Conservation (phyloP, 805 yeast genomes). For the Candida insectalens region DNA sequence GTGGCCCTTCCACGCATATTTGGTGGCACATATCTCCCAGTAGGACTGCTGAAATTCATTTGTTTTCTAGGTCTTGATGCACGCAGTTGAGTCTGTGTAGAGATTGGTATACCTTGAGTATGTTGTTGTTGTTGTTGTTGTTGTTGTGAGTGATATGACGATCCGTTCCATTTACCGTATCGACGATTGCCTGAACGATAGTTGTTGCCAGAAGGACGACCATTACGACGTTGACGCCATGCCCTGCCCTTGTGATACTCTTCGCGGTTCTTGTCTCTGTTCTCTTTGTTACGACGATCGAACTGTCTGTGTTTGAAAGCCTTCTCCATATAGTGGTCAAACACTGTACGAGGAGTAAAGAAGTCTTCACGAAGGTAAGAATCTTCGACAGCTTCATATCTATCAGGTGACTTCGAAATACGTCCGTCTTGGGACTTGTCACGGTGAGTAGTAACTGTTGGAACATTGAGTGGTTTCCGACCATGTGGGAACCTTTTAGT, state of each 20-base stretch:
- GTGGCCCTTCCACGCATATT: slow-evolving; percentile 32
- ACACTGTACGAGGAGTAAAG: slow-evolving; percentile 70
- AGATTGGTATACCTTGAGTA: not conserved
- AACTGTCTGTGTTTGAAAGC: slow-evolving; percentile 27
- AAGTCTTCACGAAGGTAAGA: slow-evolving; percentile 56
- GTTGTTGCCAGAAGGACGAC: not conserved
- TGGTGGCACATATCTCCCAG: slow-evolving; percentile 66
- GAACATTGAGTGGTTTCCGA: slow-evolving; percentile 22
- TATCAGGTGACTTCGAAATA: slow-evolving; percentile 11
- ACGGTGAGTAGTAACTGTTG: slow-evolving; percentile 12
- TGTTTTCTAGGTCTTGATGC: not conserved
- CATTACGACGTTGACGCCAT: slow-evolving; percentile 2
- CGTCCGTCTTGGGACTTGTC: slow-evolving; percentile 15
- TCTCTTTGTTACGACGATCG: slow-evolving; percentile 11
- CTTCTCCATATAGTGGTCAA: slow-evolving; percentile 62
- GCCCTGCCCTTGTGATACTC: slow-evolving; percentile 6
- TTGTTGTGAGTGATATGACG: not conserved
- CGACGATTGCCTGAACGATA: slow-evolving; percentile 11
- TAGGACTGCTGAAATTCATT: slow-evolving; percentile 2
- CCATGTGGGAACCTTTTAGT: slow-evolving; percentile 5
- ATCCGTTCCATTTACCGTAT: not conserved
- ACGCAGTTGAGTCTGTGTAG: not conserved
- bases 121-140: not conserved
- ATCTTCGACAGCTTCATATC: slow-evolving; percentile 12
- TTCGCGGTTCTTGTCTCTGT: slow-evolving; percentile 4